Evolutionary conservation across 1,284 basidiomycete species (phyloP), one percentile per base, ranked within the genome.

Genomic region (Tylopilus sp.): DNA sequence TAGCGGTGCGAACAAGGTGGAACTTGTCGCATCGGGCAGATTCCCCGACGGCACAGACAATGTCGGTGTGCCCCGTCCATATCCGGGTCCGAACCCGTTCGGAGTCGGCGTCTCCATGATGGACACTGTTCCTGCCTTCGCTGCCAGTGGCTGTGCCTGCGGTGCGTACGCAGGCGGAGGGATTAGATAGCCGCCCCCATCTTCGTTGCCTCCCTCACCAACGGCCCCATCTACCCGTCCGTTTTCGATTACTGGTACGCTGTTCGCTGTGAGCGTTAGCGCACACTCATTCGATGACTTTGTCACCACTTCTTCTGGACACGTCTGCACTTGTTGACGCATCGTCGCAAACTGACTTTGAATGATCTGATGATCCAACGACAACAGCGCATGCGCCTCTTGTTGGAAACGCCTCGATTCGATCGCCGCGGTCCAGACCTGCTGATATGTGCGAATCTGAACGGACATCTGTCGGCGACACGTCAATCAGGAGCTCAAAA

Each of bases 331-430:
- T 26, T n/a, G n/a, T n/a, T n/a, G n/a, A n/a, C n/a, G n/a, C n/a
- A n/a, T n/a, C n/a, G n/a, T n/a, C n/a, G n/a, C n/a, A n/a, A n/a
- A n/a, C n/a, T 66, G 49, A 21, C 44, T 55, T 13, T 44, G 51
- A 25, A 59, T 56, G 11, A 56, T 54, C 39, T 55, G 57, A 26
- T 49, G 51, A 18, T 64, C 62, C 51, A 63, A 31, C 1, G 48
- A 33, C 15, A 64, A 33, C 1, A 55, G 16, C 9, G 57, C 46
- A 6, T 62, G 57, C 8, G 48, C 52, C 18, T 64, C 63, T 3
- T 59, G 46, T 4, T 49, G 59, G 13, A 48, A 52, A 10, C 64
- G 61, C 29, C 26, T 63, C 25, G 60, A 63, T 23, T 66, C 60
- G 16, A 41, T 41, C 21, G 49, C 38, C 5, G 49, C 52, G 9